Evolutionary conservation across 2,329 filamentous ascomycete species (phyloP).

Genomic region (Penicillium paneum): DNA sequence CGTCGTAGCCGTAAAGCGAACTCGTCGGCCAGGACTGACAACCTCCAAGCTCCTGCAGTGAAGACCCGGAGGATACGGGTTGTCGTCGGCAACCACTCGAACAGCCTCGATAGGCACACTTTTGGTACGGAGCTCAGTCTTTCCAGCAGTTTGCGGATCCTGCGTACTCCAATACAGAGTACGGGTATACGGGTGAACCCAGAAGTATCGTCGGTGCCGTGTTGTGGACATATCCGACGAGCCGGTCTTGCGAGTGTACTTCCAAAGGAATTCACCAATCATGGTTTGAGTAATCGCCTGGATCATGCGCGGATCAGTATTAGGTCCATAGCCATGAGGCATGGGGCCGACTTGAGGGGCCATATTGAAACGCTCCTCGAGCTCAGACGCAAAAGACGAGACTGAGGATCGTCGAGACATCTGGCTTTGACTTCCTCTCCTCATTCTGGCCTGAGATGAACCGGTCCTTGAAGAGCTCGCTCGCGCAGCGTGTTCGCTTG

Average conservation of each 20-base stretch:
- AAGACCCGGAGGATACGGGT: slow-evolving; percentile 88
- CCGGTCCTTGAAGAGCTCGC: slow-evolving; percentile 46
- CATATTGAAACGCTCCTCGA: slow-evolving; percentile 87
- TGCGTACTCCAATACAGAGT: slow-evolving; percentile 95
- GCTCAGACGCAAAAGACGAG: slow-evolving; percentile 91
- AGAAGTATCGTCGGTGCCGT: slow-evolving; percentile 93
- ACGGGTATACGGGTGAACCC: slow-evolving; percentile 96
- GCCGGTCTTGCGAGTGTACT: slow-evolving; percentile 94
- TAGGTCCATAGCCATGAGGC: slow-evolving; percentile 61
- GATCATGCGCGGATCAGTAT: slow-evolving; percentile 95
- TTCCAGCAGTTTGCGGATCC: slow-evolving; percentile 77
- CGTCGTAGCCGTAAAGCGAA: slow-evolving; percentile 93
- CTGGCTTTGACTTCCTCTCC: slow-evolving; percentile 40
- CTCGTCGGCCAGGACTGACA: slow-evolving; percentile 77
- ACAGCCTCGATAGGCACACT: slow-evolving; percentile 93
- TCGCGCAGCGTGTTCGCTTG: slow-evolving; percentile 51
- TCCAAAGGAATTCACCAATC: slow-evolving; percentile 99
- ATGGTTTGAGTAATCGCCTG: slow-evolving; percentile 99
- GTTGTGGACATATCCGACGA: slow-evolving; percentile 84
- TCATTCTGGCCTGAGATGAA: slow-evolving; percentile 58
- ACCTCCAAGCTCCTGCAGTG: slow-evolving; percentile 92
- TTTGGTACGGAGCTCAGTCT: slow-evolving; percentile 74
- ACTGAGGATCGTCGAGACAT: slow-evolving; percentile 74
- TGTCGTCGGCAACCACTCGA: slow-evolving; percentile 87
- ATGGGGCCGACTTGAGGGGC: slow-evolving; percentile 50